Base-by-base conservation (phyloP, 208 protist genomes). In the Acanthamoeba rhysodes region DNA sequence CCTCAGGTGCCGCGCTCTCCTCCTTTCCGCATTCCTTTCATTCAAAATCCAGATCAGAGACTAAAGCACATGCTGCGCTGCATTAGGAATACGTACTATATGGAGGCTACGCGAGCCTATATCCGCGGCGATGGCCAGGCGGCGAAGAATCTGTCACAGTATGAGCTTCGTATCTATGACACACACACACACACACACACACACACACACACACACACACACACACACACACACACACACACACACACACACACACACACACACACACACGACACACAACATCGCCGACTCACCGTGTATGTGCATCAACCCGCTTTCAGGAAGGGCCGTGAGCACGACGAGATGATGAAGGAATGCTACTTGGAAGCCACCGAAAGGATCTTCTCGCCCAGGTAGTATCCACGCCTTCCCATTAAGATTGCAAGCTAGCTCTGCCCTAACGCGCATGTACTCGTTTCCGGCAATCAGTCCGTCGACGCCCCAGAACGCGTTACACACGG, bases 31-130 rank as follows among this genome's bases (percentile, higher is more conserved):
- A 45, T 45, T 45, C 41, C 41, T 45, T 45, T 45, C 41, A 45
- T 45, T n/a, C n/a, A n/a, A n/a, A n/a, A n/a, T n/a, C n/a, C n/a
- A n/a, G n/a, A n/a, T n/a, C n/a, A n/a, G n/a, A n/a, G n/a, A n/a
- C n/a, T 45, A 45, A 45, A 45, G 41, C 41, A 45, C 41, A 45
- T 45, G 41, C 41, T 8, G 0, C 41, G 9, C 41, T 2, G 9
- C 9, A 41, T 32, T 66, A 90, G 57, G 82, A 90, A 90, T 24
- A 20, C 59, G 12, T 90, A 90, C 82, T 90, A 48, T 22, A 59
- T 59, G 55, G 82, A 90, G 29, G 82, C 82, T 10, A 90, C 82
- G n/a, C 45, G 53, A 29, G 82, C 82, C 55, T 90, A 90, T 66
- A 37, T 90, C 14, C 20, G 82, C 10, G 82, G 82, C 29, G 82